Conservation (phyloP, 1,139 yeast genomes). For the Meyerozyma sp. region DNA sequence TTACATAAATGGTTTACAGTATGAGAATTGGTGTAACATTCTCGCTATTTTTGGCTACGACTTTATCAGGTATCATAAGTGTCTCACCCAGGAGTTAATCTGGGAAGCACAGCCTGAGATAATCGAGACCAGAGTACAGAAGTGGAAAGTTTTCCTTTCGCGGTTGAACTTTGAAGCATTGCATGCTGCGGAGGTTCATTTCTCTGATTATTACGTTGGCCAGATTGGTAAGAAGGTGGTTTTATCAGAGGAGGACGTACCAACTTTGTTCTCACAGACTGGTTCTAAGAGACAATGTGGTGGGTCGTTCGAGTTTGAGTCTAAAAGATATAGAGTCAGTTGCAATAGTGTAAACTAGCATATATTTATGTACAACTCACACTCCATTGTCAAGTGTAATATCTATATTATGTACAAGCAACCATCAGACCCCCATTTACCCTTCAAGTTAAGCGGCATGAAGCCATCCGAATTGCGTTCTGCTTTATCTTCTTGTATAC, state of each 20-base stretch:
- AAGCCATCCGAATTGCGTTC: slow-evolving; percentile 22
- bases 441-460: slow-evolving; percentile 23
- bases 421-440: slow-evolving; percentile 69
- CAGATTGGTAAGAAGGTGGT: slow-evolving; percentile 33
- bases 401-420: slow-evolving; percentile 47
- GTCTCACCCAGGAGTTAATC: slow-evolving; percentile 12
- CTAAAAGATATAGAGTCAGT: neutral
- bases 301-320: slow-evolving; percentile 6
- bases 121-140: slow-evolving; percentile 19
- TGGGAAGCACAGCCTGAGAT: slow-evolving; percentile 24
- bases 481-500: slow-evolving; percentile 58
- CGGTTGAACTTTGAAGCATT: slow-evolving; percentile 12
- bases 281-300: slow-evolving; percentile 16
- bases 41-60: slow-evolving; percentile 42
- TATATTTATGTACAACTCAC: neutral
- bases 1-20: slow-evolving; percentile 44
- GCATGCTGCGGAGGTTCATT: slow-evolving; percentile 20
- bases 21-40: slow-evolving; percentile 52
- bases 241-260: slow-evolving; percentile 11
- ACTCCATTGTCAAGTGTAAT: no score
- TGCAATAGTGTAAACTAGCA: slow-evolving; percentile 5
- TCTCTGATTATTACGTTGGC: slow-evolving; percentile 25
- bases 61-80: slow-evolving; percentile 18
- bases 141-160: slow-evolving; percentile 30
- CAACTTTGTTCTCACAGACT: slow-evolving; percentile 11